Base-by-base conservation (phyloP, 495 filamentous ascomycete species). In the Venustampulla echinocandica region DNA sequence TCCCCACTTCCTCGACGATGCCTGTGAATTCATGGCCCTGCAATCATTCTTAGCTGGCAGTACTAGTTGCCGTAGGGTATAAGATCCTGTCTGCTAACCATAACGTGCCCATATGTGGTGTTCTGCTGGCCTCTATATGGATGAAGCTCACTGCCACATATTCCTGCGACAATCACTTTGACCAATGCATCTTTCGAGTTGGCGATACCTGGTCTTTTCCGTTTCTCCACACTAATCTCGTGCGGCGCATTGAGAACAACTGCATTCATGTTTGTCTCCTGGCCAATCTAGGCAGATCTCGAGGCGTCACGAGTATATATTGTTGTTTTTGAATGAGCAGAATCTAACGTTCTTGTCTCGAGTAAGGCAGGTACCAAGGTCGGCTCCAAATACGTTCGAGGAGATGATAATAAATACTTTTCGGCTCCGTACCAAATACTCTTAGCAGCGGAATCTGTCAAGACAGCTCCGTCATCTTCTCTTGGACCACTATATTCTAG, bases 61-160 rank as follows among this genome's bases (percentile, higher is more conserved):
- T 63, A 23, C 65, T n/a, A n/a, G n/a, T n/a, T n/a, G n/a, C n/a
- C n/a, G n/a, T n/a, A n/a, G n/a, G n/a, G n/a, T n/a, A n/a, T n/a
- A n/a, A n/a, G n/a, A n/a, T n/a, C n/a, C 69, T n/a, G 77, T 69
- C 60, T 89, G 79, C 62, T 85, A 74, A 47, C 87, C 90, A 27
- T 90, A 80, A 65, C 81, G 95, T n/a, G n/a, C n/a, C n/a, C n/a
- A n/a, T n/a, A n/a, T n/a, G 23, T 82, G 76, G 64, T 96, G 90
- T 13, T 30, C 7, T 30, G 13, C 6, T 6, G 13, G 27, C 6
- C 7, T 30, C 27, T 7, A 13, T 30, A 13, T 7, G 13, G 13
- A 30, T 30, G 13, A 30, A 30, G 27, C 20, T 81, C 77, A 64
- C 95, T 88, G 53, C 89, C 89, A 64, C 89, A 95, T 37, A 95